Base-by-base conservation (phyloP, 2,329 filamentous ascomycete species). In the Penicillium sp. region DNA sequence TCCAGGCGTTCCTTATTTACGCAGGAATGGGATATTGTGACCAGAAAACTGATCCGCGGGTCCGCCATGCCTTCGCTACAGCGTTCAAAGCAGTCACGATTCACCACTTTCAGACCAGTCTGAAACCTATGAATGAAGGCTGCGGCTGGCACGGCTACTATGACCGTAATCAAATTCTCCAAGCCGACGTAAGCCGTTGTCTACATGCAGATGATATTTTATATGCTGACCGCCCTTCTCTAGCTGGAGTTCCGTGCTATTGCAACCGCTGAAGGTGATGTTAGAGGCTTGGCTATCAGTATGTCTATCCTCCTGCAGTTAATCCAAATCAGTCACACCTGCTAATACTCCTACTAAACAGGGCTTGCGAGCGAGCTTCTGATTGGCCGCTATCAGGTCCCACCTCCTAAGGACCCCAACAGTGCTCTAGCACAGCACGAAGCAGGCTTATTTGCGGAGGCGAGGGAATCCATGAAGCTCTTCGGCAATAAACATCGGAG, bases 351-450 rank as follows among this genome's bases (percentile, higher is more conserved):
- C 12, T 2, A 26, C 20, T 12, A 2, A 3, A 45, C 12, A 69
- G 66, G 67, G 6, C 59, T 69, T 1, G 67, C 61, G 14, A 60
- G 57, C 3, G 67, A 69, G 25, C 56, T 69, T 1, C 46, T 69
- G 0, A 29, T 69, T 15, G 61, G 61, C 4, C 60, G 66, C 14
- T 69, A 69, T 23, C 22, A 59, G 22, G 20, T 68, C 2, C 65
- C 67, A 1, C 22, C 55, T 1, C 37, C 65, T 3, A 49, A 31
- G 9, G 12, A 59, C 5, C 57, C 63, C 0, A 40, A 15, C 2
- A 49, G 50, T 15, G 26, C 59, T 1, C n/a, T 70, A 6, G 64
- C 66, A 2, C 59, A 45, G 14, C 64, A 63, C 29, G 65, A 69
- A 52, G n/a, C 35, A 4, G 59, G 56, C 2, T 51, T 68, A 1